Evolutionary conservation across 2,329 filamentous ascomycete genomes (phyloP).

Genomic region (Penicillium oxalicum): DNA sequence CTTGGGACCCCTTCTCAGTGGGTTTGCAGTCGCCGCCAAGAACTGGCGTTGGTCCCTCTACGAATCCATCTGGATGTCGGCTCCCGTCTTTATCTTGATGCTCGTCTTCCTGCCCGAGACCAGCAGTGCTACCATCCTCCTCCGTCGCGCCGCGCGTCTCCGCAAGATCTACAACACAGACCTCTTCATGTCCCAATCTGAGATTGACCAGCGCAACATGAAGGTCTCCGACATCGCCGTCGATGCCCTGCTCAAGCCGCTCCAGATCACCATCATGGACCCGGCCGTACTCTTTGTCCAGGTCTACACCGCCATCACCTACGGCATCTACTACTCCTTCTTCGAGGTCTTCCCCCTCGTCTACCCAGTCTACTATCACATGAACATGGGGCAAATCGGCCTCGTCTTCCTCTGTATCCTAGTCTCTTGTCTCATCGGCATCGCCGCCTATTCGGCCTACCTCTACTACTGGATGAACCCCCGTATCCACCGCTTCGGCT

Average conservation of each 20-base stretch:
- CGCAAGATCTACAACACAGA: conserved; percentile 55
- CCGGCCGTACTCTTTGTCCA: conserved; percentile 59
- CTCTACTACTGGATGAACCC: conserved; percentile 49
- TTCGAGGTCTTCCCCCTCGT: conserved; percentile 64
- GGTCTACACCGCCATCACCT: conserved; percentile 58
- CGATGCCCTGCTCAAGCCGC: conserved; percentile 37
- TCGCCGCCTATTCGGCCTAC: conserved; percentile 48
- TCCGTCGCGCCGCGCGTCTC: conserved; percentile 55
- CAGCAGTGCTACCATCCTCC: conserved; percentile 54
- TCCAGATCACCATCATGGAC: conserved; percentile 58
- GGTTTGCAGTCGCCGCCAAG: conserved; percentile 50
- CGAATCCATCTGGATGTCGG: conserved; percentile 58
- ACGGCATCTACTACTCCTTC: conserved; percentile 47
- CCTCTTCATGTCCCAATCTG: conserved; percentile 55
- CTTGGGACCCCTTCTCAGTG: conserved; percentile 58
- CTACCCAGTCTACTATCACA: conserved; percentile 54
- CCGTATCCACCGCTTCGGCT: conserved; percentile 45
- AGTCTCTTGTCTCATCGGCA: conserved; percentile 51
- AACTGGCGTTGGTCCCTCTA: conserved; percentile 55
- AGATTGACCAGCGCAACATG: conserved; percentile 51
- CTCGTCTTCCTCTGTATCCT: conserved; percentile 58
- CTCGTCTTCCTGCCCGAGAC: conserved; percentile 62
- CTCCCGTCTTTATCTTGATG: conserved; percentile 55
- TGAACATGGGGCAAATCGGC: conserved; percentile 54
- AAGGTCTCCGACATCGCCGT: conserved; percentile 12